phyloP scores from a whole-genome alignment of 345 rosid genomes.

The Mangifera indica region DNA sequence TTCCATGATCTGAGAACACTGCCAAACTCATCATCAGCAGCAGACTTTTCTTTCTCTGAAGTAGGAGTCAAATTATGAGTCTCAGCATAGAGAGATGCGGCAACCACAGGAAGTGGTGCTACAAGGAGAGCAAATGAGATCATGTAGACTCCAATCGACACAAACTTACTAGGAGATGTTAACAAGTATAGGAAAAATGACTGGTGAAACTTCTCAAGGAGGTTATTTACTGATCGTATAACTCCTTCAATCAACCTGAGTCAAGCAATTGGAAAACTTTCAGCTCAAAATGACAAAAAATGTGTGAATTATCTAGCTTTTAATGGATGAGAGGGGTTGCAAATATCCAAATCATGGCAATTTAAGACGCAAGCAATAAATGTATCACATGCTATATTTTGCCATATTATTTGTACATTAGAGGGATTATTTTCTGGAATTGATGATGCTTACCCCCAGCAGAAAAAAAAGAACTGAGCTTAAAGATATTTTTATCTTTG shows the following conservation, averaged over 20 bases:
- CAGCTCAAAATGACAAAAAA: constrained; percentile 15
- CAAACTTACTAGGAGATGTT: constrained; percentile 83
- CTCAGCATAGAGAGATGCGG: constrained; percentile 76
- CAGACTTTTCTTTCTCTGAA: constrained; percentile 25
- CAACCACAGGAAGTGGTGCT: constrained; percentile 85
- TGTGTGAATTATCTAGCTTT: neutral
- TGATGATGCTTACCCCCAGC: neutral
- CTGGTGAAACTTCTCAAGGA: constrained; percentile 97
- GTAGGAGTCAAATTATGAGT: constrained; percentile 38
- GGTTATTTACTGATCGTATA: constrained; percentile 84
- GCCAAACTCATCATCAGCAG: constrained; percentile 22
- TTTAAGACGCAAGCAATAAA: neutral
- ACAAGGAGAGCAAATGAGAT: constrained; percentile 86
- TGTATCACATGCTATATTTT: neutral
- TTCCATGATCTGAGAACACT: constrained; percentile 55
- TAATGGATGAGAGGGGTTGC: neutral
- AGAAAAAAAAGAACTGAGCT: neutral
- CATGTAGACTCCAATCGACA: constrained; percentile 97
- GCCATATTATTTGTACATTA: neutral
- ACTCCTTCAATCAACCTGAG: constrained; percentile 95
- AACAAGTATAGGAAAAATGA: constrained; percentile 85
- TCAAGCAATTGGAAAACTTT: constrained; percentile 22
- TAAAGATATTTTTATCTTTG: neutral
- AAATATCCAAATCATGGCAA: neutral
- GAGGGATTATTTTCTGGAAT: neutral